Base-by-base conservation (phyloP, 192 early-diverging fungal species). In the Coemansia sp. region DNA sequence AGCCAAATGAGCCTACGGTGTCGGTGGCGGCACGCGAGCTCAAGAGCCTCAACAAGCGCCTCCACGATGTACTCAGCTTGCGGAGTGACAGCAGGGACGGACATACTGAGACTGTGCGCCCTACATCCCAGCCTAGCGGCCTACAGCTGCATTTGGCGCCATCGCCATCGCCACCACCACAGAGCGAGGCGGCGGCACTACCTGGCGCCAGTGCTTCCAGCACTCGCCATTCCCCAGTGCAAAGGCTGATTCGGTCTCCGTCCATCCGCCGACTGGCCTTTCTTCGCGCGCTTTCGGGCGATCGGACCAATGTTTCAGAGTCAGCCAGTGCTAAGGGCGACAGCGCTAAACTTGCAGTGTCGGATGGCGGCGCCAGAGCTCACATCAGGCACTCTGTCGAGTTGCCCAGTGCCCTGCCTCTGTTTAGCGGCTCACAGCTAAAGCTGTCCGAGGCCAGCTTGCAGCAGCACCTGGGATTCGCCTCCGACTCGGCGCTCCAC, bases 181-280 rank as follows among this genome's bases (percentile, higher is more conserved):
- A n/a, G 17, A 8, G 27, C 14, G 51, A 32, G 51, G 17, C 15
- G 2, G 51, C 27, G 29, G 27, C 51, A 32, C 1, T 27, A 2
- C 5, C 27, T 32, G 51, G 6, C 7, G 17, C 17, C 29, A 27
- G 27, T 54, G 14, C 29, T 32, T 29, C 51, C 7, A 54, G 51
- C 51, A 7, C 51, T 32, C 51, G 51, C 51, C 51, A 31, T 31
- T 54, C 51, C 15, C 51, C 56, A 38, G 36, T 58, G 20, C 56
- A 58, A 58, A 58, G 59, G 29, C 19, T 61, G 14, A 49, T 49
- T 39, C 40, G 71, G 4, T 38, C 71, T 29, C 71, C 63, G 1
- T 79, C 71, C 6, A 73, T 73, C 31, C 69, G 77, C 40, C 41
- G 71, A 6, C 35, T 73, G 3, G 67, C 71, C 27, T 62, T 68